Evolutionary conservation across 164 flowering plant genomes (phyloP), one percentile per base, ranked within the genome.

Genomic region (Stephania yunnanensis): DNA sequence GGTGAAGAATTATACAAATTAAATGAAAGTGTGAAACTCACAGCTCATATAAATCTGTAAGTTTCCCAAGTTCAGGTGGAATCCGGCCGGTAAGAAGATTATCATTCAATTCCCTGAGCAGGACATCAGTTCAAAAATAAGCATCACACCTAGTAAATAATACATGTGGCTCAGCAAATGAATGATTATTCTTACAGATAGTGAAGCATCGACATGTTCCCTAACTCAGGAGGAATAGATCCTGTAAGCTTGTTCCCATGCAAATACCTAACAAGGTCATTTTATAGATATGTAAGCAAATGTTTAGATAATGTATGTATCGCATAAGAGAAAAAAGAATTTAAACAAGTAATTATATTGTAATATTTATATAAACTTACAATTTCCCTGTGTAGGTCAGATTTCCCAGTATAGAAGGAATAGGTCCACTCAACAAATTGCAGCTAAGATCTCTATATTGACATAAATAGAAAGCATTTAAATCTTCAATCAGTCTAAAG

Each of bases 11-110:
- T 19, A 17, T 58, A 20, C 65, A 20, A 58, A 58, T 58, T n/a
- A 17, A 58, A 20, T 13, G 15, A 2, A 58, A 58, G 22, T 6
- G n/a, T n/a, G 65, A 58, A 58, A 85, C 92, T 2, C 88, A 94
- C 99, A 96, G 82, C 76, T 94, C 97, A 86, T 87, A 96, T 80
- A 96, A 82, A 53, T 94, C 94, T 1, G 92, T 87, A 22, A 96
- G 96, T 85, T 89, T 89, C 79, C 99, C 98, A 61, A 96, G 92
- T 80, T 90, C 97, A 50, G 97, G 85, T 45, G 99, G 99, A 75
- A 96, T 89, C 75, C 50, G 83, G 22, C 99, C 98, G 36, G 84
- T 84, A 42, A 96, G 90, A 44, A 83, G 84, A 84, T 94, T 91
- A 76, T 94, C 92, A 81, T 88, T 92, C 85, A 94, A 64, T 82